phyloP scores from a whole-genome alignment of 1,139 yeast genomes.

The Nakaseomyces glabratus region DNA sequence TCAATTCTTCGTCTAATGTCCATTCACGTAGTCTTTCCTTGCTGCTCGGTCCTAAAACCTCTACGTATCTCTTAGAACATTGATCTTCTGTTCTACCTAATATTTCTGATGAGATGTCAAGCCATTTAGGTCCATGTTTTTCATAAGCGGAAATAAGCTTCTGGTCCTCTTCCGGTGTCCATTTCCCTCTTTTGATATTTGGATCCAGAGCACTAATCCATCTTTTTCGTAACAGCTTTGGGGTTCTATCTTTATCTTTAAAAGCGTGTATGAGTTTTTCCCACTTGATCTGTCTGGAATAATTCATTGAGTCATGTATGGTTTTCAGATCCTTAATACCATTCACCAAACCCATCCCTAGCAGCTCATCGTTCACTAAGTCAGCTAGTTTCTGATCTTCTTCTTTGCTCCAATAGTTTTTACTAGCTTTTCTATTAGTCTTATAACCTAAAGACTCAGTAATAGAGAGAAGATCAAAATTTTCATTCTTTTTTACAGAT shows the following conservation, averaged over 20 bases:
- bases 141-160: slow-evolving; percentile 53
- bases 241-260: slow-evolving; percentile 40
- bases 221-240: slow-evolving; percentile 63
- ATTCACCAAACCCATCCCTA: slow-evolving; percentile 26
- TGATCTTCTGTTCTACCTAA: slow-evolving; percentile 90
- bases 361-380: slow-evolving; percentile 33
- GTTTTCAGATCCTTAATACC: slow-evolving; percentile 30
- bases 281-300: slow-evolving; percentile 42
- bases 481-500: slow-evolving; percentile 4
- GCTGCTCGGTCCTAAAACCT: slow-evolving; percentile 72
- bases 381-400: slow-evolving; percentile 46
- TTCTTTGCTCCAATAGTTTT: slow-evolving; percentile 61
- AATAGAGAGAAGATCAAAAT: slow-evolving; percentile 53
- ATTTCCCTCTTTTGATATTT: slow-evolving; percentile 67
- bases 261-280: slow-evolving; percentile 46
- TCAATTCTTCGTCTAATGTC: slow-evolving; percentile 68
- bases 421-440: slow-evolving; percentile 52
- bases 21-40: slow-evolving; percentile 73
- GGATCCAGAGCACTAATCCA: slow-evolving; percentile 84
- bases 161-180: slow-evolving; percentile 83
- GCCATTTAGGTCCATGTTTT: slow-evolving; percentile 77
- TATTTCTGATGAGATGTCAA: slow-evolving; percentile 64
- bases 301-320: slow-evolving; percentile 24
- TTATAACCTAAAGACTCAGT: slow-evolving; percentile 71
- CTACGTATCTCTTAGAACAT: slow-evolving; percentile 85